phyloP scores from a whole-genome alignment of 176 grass and related monocot genomes.

The Carex cristatella region DNA sequence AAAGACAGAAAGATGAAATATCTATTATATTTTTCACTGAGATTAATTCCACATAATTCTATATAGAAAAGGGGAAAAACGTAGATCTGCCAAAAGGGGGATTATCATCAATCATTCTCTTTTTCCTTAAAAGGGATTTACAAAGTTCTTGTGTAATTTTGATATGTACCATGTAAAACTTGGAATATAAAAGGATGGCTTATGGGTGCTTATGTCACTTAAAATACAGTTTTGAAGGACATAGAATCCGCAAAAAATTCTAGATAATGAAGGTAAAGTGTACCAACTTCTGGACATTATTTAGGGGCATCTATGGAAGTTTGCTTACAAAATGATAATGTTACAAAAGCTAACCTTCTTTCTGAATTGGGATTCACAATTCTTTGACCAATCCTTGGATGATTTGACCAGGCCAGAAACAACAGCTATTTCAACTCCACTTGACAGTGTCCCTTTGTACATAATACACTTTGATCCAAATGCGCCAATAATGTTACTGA shows the following conservation, averaged over 20 bases:
- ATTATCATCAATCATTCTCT: background rate
- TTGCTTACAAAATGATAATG: background rate
- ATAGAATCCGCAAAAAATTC: background rate
- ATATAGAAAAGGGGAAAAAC: background rate
- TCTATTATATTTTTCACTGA: background rate
- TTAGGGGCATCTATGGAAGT: background rate
- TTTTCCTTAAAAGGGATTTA: background rate
- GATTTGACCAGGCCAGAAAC: conserved; percentile 45
- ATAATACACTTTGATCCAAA: conserved; percentile 43
- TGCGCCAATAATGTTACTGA: conserved; percentile 77
- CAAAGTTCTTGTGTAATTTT: background rate
- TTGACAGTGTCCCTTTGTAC: conserved; percentile 77
- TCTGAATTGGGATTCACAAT: conserved; percentile 61
- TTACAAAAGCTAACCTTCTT: conserved; percentile 48
- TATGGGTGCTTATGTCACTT: background rate
- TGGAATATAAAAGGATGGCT: background rate
- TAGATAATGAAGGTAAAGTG: background rate
- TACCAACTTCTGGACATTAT: background rate
- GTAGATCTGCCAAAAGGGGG: background rate
- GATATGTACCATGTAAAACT: background rate
- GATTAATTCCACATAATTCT: background rate
- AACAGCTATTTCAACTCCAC: conserved; percentile 87
- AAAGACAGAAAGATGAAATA: background rate
- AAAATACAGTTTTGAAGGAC: background rate
- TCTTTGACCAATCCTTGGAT: conserved; percentile 61